phyloP scores from a whole-genome alignment of 345 rosid genomes.

The Eutrema japonicum region DNA sequence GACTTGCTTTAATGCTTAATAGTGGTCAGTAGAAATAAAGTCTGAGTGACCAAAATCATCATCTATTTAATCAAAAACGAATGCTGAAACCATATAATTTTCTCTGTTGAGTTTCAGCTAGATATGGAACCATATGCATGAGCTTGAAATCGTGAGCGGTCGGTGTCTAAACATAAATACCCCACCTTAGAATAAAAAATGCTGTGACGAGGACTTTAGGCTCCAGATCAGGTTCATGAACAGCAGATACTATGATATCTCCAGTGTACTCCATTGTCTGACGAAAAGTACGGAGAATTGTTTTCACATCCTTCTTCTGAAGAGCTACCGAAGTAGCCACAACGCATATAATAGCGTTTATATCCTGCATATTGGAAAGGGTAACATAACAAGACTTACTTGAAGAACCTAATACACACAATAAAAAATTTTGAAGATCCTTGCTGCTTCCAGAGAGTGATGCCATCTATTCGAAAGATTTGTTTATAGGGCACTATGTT shows the following conservation, averaged over 20 bases:
- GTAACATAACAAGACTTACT: slow-evolving; percentile 8
- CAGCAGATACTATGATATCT: slow-evolving; percentile 59
- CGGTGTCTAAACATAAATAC: slow-evolving; percentile 28
- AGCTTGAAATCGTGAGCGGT: not conserved
- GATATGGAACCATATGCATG: slow-evolving; percentile 3
- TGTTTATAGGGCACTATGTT: slow-evolving; percentile 7
- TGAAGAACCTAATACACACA: not conserved
- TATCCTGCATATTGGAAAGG: slow-evolving; percentile 51
- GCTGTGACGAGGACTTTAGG: slow-evolving; percentile 62
- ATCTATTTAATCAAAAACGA: slow-evolving; percentile 3
- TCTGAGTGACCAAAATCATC: slow-evolving; percentile 22
- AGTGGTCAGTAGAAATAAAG: slow-evolving; percentile 7
- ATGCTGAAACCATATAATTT: slow-evolving; percentile 5
- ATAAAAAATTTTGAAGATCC: not conserved
- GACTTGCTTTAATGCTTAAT: slow-evolving; percentile 37
- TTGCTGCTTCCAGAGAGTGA: not conserved
- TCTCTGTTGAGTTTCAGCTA: not conserved
- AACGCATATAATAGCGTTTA: slow-evolving; percentile 67
- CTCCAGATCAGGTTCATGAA: slow-evolving; percentile 74
- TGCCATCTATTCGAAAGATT: slow-evolving; percentile 6
- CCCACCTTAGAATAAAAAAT: slow-evolving; percentile 68
- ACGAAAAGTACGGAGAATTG: slow-evolving; percentile 66
- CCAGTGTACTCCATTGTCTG: slow-evolving; percentile 60
- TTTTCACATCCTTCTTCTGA: slow-evolving; percentile 49
- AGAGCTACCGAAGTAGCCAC: slow-evolving; percentile 61